Evolutionary conservation across 257 asterid genomes (phyloP).

Genomic region (Nicotiana noctiflora): DNA sequence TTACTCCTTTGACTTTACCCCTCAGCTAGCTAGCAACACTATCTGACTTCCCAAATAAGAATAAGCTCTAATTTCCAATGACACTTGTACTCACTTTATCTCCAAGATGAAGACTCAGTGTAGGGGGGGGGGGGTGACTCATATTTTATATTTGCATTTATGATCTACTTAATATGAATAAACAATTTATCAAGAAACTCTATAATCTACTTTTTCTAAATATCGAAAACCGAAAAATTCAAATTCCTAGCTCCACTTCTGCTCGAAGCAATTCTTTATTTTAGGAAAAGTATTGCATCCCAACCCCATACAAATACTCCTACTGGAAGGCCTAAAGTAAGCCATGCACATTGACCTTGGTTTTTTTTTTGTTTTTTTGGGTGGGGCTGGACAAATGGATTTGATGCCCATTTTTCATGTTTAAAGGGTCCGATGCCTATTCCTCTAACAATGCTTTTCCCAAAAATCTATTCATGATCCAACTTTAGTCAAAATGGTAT

Average conservation of each 20-base stretch:
- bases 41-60: background rate
- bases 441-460: background rate
- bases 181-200: too few species aligned
- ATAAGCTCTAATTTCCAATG: background rate
- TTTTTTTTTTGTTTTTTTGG: background rate
- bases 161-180: too few species aligned
- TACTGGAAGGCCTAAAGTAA: background rate
- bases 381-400: constrained; percentile 4
- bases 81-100: background rate
- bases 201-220: too few species aligned
- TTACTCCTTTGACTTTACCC: background rate
- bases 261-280: background rate
- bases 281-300: background rate
- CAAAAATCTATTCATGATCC: background rate
- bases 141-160: too few species aligned
- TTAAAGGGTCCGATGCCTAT: background rate
- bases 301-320: background rate
- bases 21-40: background rate
- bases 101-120: background rate
- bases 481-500: background rate
- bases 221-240: too few species aligned
- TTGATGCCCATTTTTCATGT: constrained; percentile 1
- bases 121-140: too few species aligned
- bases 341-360: background rate
- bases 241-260: too few species aligned